These are phyloP conservation scores for Blastobotrys arbuscula DNA, from an alignment of 1,139 yeast species.

Conservation along the genomic window DNA sequence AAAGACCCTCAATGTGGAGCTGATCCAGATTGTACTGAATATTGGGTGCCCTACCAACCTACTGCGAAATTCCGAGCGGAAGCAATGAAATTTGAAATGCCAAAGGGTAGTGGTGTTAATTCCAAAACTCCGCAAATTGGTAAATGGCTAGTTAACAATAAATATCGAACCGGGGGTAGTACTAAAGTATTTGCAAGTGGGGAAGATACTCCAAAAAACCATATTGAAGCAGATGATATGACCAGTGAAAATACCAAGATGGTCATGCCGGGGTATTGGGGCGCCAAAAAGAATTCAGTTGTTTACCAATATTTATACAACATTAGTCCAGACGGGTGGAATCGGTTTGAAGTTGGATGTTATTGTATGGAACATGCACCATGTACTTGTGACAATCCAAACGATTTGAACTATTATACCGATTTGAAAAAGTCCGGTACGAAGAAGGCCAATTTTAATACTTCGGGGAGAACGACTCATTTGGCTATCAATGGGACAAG, in stretches of 20 bases:
- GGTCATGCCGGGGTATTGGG: slow-evolving; percentile 12
- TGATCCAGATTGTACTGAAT: neutral
- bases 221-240: slow-evolving; percentile 6
- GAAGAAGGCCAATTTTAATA: neutral
- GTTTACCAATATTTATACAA: slow-evolving; percentile 12
- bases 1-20: neutral
- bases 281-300: neutral
- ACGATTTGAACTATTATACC: slow-evolving; percentile 3
- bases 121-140: slow-evolving; percentile 2
- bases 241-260: neutral
- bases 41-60: neutral
- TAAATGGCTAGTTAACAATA: slow-evolving; percentile 9
- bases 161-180: slow-evolving; percentile 11
- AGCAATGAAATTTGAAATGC: neutral
- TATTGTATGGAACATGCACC: slow-evolving; percentile 8
- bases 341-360: slow-evolving; percentile 12
- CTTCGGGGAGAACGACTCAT: slow-evolving; percentile 6
- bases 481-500: slow-evolving; percentile 11
- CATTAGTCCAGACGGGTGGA: slow-evolving; percentile 5
- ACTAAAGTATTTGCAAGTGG: slow-evolving; percentile 10
- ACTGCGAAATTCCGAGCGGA: neutral
- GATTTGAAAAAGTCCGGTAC: slow-evolving; percentile 2
- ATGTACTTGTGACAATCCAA: slow-evolving; percentile 10
- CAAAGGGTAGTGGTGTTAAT: neutral
- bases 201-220: slow-evolving; percentile 6